Conservation (phyloP, 2,329 filamentous ascomycete genomes). For the Fusarium multiceps region DNA sequence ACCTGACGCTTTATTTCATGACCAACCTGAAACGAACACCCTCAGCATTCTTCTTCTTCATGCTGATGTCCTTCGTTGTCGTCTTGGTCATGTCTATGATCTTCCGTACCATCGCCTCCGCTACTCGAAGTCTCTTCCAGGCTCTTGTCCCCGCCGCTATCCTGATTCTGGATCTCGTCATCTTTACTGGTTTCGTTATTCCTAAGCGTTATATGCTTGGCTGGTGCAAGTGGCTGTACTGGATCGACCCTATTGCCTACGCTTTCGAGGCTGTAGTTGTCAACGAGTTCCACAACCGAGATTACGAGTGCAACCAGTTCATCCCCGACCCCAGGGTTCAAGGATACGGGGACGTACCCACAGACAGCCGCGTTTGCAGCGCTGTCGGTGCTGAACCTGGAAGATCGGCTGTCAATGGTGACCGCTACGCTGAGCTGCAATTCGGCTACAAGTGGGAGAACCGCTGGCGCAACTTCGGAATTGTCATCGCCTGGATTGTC, state of each 20-base stretch:
- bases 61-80: constrained; percentile 78
- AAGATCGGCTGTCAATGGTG: constrained; percentile 57
- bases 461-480: constrained; percentile 78
- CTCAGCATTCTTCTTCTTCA: constrained; percentile 86
- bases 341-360: constrained; percentile 43
- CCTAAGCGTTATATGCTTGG: constrained; percentile 76
- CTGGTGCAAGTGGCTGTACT: constrained; percentile 88
- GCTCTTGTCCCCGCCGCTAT: constrained; percentile 47
- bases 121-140: constrained; percentile 46
- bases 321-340: constrained; percentile 53
- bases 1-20: constrained; percentile 87
- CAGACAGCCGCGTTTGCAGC: constrained; percentile 56
- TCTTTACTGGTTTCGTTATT: constrained; percentile 77
- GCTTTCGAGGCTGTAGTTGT: constrained; percentile 84
- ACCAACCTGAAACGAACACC: constrained; percentile 80
- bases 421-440: constrained; percentile 56
- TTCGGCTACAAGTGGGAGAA: constrained; percentile 67
- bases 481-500: constrained; percentile 72
- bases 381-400: constrained; percentile 61
- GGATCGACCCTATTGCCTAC: constrained; percentile 82
- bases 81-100: constrained; percentile 78
- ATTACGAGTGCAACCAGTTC: constrained; percentile 64
- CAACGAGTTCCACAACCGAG: constrained; percentile 79
- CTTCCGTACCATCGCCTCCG: constrained; percentile 57
- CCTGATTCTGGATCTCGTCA: constrained; percentile 60